Evolutionary conservation across 495 filamentous ascomycete species (phyloP), one percentile per base, ranked within the genome.

Genomic region (Durotheca rogersii): DNA sequence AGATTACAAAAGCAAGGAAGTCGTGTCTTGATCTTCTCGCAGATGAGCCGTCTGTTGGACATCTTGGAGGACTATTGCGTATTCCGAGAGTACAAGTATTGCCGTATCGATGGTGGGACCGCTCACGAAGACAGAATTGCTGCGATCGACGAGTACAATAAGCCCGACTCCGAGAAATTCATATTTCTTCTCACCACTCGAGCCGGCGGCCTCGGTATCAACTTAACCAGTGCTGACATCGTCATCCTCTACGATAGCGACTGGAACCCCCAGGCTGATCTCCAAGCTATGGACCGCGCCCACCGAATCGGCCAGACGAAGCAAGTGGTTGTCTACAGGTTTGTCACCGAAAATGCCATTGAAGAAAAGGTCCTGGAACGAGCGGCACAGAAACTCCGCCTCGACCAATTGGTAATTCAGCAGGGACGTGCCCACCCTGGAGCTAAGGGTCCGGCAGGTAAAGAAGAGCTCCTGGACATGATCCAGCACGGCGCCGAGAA

Each of bases 271-370:
- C 93, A 99, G 68, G 93, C 93, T 11, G 93, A 99, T 81, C 68
- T 98, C 35, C 93, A 98, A 71, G 93, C 93, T 32, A 98, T 98
- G 93, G 93, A 98, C 54, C 87, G 93, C 55, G 93, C 93, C 21
- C 93, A 98, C 74, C 88, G 93, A 71, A 98, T 98, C 64, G 93
- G 93, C 35, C 93, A 99, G 70, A 99, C 89, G 1, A 99, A 99
- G 69, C 93, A 99, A 61, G 93, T 99, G 1, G 78, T 89, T 23
- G 93, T 97, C 1, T 99, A 93, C 71, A 81, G 93, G 46, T 96
- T 99, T 52, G 87, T 99, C 34, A 99, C 93, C 0, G 94, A 99
- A 62, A 90, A 94, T 63, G 94, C 93, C 0, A 96, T 99, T 49
- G 94, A 99, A 65, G 94, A 99, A 68, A 97, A 97, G 71, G 94